Evolutionary conservation across 2,329 filamentous ascomycete species (phyloP).

Genomic region (Corynespora cassiicola): DNA sequence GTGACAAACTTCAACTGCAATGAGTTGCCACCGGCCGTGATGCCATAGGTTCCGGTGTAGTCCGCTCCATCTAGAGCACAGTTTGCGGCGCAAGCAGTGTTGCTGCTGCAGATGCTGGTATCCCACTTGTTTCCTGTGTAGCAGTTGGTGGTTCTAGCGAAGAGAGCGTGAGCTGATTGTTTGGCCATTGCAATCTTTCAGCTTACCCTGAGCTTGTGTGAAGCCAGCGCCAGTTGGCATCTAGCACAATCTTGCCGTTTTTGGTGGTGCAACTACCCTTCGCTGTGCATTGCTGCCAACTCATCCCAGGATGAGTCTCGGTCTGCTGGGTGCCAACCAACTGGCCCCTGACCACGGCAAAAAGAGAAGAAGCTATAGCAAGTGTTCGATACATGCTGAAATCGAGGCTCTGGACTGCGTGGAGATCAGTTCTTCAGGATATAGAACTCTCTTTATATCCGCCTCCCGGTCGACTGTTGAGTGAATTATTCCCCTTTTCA

Average conservation of each 20-base stretch:
- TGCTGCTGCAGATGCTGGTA: constrained; percentile 51
- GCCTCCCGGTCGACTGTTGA: too few species aligned
- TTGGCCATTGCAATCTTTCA: constrained; percentile 18
- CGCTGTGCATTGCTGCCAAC: constrained; percentile 60
- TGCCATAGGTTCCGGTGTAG: constrained; percentile 58
- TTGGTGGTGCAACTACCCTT: constrained; percentile 60
- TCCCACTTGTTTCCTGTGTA: constrained; percentile 54
- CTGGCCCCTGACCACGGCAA: constrained; percentile 56
- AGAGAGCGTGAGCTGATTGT: neutral
- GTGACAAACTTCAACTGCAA: constrained; percentile 29
- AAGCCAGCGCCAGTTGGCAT: constrained; percentile 66
- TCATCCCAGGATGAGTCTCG: constrained; percentile 62
- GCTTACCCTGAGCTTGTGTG: constrained; percentile 42
- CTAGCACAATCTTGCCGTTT: constrained; percentile 60
- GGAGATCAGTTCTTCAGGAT: too few species aligned
- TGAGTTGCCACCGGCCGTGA: constrained; percentile 28
- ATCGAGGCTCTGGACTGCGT: too few species aligned
- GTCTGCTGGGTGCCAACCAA: constrained; percentile 56
- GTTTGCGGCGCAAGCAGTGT: constrained; percentile 54
- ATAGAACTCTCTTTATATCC: too few species aligned
- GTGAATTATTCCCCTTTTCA: constrained; percentile 6
- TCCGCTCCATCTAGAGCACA: constrained; percentile 63
- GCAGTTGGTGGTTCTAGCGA: constrained; percentile 57
- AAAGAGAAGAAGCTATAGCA: constrained; percentile 52
- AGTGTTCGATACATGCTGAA: constrained; percentile 39